phyloP scores from a whole-genome alignment of 345 rosid genomes.

The Raphanus sativus region DNA sequence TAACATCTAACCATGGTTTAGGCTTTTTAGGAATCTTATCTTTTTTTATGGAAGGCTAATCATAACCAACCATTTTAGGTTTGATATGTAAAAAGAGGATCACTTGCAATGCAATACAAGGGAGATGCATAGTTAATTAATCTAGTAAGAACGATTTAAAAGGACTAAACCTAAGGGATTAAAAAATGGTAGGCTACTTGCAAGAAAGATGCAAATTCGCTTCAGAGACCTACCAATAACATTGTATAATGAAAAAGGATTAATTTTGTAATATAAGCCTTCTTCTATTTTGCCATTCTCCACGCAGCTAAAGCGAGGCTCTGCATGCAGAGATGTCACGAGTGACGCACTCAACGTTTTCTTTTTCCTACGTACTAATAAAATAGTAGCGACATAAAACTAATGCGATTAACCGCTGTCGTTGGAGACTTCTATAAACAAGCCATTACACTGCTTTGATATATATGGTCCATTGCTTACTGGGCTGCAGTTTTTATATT shows the following conservation, averaged over 20 bases:
- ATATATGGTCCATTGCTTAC: background rate
- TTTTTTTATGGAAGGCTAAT: constrained; percentile 8
- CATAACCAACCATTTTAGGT: constrained; percentile 2
- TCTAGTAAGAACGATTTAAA: background rate
- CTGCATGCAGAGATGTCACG: constrained; percentile 37
- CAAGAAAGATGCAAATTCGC: background rate
- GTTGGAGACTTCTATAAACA: background rate
- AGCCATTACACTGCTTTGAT: background rate
- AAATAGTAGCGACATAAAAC: background rate
- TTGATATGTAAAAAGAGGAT: background rate
- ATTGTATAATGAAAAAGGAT: background rate
- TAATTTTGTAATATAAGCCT: background rate
- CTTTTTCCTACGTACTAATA: constrained; percentile 19
- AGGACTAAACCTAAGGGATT: constrained; percentile 22
- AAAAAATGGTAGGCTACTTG: background rate
- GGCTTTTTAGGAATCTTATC: constrained; percentile 14
- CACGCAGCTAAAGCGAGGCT: constrained; percentile 31
- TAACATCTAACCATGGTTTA: background rate
- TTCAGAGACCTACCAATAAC: constrained; percentile 24
- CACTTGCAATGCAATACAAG: constrained; percentile 29
- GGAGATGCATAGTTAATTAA: background rate
- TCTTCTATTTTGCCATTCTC: constrained; percentile 16
- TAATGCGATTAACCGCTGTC: background rate
- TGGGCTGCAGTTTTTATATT: background rate
- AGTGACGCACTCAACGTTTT: constrained; percentile 32